A percentile compares a stretch with the other conserved stretches of the same genome.
Conservation (phyloP, 768 basidiomycete species). For the Macrolepiota dolichaula region DNA sequence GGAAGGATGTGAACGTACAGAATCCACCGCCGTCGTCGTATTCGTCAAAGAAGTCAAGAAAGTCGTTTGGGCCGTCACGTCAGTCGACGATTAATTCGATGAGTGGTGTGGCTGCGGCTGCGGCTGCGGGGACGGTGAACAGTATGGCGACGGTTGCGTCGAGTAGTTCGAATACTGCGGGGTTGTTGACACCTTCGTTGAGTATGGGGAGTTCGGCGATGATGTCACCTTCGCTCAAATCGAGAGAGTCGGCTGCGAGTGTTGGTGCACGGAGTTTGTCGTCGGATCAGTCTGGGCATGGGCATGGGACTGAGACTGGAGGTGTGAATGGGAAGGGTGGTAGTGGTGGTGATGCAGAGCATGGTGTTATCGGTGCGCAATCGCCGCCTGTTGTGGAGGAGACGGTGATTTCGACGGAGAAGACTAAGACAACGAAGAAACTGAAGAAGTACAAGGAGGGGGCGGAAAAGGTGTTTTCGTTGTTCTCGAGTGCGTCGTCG, state of each 20-base stretch:
- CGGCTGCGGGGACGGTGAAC: constrained; percentile 14
- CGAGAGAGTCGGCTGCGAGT: constrained; percentile 76
- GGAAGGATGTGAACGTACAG: not conserved
- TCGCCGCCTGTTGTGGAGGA: constrained; percentile 13
- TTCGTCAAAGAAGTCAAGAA: constrained; percentile 37
- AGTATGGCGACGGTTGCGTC: not conserved
- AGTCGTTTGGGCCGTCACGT: constrained; percentile 23
- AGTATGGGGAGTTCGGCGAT: constrained; percentile 42
- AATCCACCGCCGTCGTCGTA: constrained; percentile 50
- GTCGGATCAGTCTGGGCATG: constrained; percentile 57
- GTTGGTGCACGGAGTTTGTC: constrained; percentile 69
- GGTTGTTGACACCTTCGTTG: constrained; percentile 62
- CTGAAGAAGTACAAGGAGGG: constrained; percentile 85
- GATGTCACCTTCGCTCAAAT: constrained; percentile 69
- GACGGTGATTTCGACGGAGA: constrained; percentile 18
- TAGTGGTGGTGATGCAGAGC: not conserved
- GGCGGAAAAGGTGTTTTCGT: constrained; percentile 80
- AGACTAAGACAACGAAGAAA: constrained; percentile 69
- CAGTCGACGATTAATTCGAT: constrained; percentile 34
- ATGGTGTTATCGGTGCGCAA: not conserved
- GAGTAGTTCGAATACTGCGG: constrained; percentile 22
- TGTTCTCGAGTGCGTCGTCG: constrained; percentile 63
- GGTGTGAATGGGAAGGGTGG: not conserved
- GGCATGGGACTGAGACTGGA: constrained; percentile 41
- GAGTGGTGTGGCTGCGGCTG: constrained; percentile 32